These are phyloP conservation scores for Bolboschoenoplectus hybrid DNA, from an alignment of 202 grass and related monocot genomes.

Conservation along the genomic window DNA sequence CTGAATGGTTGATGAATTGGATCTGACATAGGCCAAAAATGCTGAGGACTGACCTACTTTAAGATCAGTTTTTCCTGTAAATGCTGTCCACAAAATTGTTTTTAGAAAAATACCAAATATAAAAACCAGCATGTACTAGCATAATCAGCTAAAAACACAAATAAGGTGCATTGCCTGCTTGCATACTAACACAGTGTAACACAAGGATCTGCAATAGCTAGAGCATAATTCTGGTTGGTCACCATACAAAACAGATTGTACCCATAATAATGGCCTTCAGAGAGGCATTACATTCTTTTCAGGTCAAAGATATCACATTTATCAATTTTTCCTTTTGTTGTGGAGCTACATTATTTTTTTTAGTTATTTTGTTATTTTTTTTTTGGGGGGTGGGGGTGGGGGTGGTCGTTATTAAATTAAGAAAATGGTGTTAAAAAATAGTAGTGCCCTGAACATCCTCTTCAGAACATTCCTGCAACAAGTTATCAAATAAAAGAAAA, in stretches of 20 bases:
- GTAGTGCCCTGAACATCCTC: neutral
- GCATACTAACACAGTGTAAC: neutral
- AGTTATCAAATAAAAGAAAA: neutral
- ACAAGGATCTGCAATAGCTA: neutral
- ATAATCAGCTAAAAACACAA: neutral
- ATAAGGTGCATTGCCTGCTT: neutral
- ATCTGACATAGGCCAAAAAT: slow-evolving; percentile 87
- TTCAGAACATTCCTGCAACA: neutral
- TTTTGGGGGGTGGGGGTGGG: neutral
- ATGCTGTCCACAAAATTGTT: slow-evolving; percentile 50
- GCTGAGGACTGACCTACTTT: slow-evolving; percentile 82
- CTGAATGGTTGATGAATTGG: slow-evolving; percentile 50
- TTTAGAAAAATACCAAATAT: slow-evolving; percentile 9
- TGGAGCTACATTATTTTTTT: neutral
- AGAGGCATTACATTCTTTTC: neutral
- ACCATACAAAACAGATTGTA: neutral
- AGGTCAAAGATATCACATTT: neutral
- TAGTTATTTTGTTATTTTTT: neutral
- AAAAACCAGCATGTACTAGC: neutral
- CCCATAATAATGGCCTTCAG: neutral
- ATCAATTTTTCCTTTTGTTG: neutral
- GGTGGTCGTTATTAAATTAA: slow-evolving; percentile 28
- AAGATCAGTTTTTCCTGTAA: slow-evolving; percentile 67
- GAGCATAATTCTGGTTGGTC: neutral
- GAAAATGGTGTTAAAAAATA: slow-evolving; percentile 3